Conservation (phyloP, 2,329 filamentous ascomycete species). For the Trichoderma arundinaceum region DNA sequence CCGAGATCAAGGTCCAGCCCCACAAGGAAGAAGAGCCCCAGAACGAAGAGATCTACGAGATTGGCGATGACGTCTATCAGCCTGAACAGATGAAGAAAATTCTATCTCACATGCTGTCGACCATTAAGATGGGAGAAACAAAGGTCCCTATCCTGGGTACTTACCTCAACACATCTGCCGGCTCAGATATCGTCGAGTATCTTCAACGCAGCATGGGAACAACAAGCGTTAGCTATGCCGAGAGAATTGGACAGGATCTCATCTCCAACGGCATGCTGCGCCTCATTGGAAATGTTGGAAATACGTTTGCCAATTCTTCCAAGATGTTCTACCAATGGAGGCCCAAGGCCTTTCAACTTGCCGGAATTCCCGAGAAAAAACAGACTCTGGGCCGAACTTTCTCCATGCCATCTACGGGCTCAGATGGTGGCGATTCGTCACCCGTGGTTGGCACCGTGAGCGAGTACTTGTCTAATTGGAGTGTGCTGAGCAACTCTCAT, state of each 20-base stretch:
- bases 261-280: constrained; percentile 85
- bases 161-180: constrained; percentile 90
- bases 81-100: constrained; percentile 92
- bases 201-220: constrained; percentile 86
- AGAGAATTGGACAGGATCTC: constrained; percentile 93
- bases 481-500: constrained; percentile 78
- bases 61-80: constrained; percentile 86
- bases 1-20: constrained; percentile 86
- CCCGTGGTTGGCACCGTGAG: constrained; percentile 81
- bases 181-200: constrained; percentile 94
- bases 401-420: constrained; percentile 68
- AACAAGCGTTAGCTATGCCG: constrained; percentile 85
- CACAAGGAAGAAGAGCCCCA: constrained; percentile 66
- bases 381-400: constrained; percentile 72
- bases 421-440: constrained; percentile 70
- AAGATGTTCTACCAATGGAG: constrained; percentile 98
- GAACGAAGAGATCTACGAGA: constrained; percentile 82
- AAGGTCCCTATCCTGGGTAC: constrained; percentile 96
- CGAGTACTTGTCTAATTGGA: constrained; percentile 92
- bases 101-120: constrained; percentile 81
- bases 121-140: constrained; percentile 83
- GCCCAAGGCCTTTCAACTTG: constrained; percentile 84
- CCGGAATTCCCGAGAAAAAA: constrained; percentile 90
- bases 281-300: constrained; percentile 92
- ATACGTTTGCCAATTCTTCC: constrained; percentile 94